Conservation (phyloP, 768 basidiomycete species). For the Tubosaeta brunneosetosa region DNA sequence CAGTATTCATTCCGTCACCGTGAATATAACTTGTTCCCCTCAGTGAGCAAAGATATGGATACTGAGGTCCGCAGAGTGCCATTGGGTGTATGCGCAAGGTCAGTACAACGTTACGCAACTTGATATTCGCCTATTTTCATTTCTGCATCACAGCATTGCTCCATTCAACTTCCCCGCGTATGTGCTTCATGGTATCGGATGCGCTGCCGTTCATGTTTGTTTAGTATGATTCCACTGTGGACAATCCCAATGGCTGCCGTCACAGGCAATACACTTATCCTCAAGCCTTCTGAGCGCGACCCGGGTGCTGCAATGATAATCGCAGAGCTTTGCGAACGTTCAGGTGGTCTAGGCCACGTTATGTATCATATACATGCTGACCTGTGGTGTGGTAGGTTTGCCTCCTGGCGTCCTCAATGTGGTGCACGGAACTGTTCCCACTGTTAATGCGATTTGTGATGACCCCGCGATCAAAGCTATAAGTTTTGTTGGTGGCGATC, state of each 20-base stretch:
- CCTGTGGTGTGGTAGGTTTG: constrained; percentile 42
- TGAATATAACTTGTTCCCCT: constrained; percentile 13
- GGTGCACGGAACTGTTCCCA: constrained; percentile 84
- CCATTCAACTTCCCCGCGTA: constrained; percentile 92
- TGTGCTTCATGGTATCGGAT: constrained; percentile 21
- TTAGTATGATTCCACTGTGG: constrained; percentile 95
- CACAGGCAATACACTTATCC: constrained; percentile 89
- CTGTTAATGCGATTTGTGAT: constrained; percentile 93
- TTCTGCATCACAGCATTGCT: constrained; percentile 46
- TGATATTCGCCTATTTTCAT: constrained; percentile 1
- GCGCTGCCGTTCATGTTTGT: not conserved
- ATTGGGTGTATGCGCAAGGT: constrained; percentile 81
- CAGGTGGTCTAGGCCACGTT: constrained; percentile 39
- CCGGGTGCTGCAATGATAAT: constrained; percentile 98
- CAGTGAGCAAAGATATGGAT: constrained; percentile 95
- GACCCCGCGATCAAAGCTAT: constrained; percentile 89
- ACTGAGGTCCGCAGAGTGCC: constrained; percentile 81
- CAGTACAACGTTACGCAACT: constrained; percentile 2
- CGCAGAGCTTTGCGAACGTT: constrained; percentile 86
- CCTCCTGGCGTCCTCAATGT: constrained; percentile 89
- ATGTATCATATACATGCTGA: not conserved
- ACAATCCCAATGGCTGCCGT: constrained; percentile 85
- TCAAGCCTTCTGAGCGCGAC: constrained; percentile 96
- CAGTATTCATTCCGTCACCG: not conserved
- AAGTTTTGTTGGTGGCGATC: constrained; percentile 93